Evolutionary conservation across 306 rosid species (phyloP).

Genomic region (Prunus mongolica): DNA sequence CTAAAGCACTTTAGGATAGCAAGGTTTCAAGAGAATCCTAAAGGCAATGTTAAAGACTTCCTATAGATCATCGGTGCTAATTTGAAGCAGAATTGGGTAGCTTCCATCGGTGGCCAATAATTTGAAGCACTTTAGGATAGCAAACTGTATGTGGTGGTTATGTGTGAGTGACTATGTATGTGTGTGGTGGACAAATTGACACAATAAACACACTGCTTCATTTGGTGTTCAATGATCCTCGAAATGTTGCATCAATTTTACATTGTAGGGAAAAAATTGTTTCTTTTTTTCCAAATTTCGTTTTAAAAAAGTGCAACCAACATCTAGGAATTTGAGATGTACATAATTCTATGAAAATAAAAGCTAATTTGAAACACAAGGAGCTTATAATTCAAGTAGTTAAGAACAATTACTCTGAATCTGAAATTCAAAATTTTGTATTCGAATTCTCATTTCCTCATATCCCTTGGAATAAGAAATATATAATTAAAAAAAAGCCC

Average conservation of each 20-base stretch:
- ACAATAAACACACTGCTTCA: background rate
- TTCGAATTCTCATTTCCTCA: conserved; percentile 30
- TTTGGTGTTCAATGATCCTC: background rate
- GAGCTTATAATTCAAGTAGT: no score
- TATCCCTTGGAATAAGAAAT: no score
- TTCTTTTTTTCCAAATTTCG: no score
- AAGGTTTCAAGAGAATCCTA: conserved; percentile 49
- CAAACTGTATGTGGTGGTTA: no score
- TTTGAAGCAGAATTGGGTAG: background rate
- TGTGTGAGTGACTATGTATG: no score
- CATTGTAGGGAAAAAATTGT: no score
- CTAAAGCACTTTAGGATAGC: conserved; percentile 46
- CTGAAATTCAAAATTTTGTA: accelerated
- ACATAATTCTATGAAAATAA: background rate
- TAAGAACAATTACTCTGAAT: no score
- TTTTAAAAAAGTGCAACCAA: background rate
- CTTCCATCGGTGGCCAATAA: no score
- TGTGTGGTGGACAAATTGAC: background rate
- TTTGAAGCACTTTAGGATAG: no score
- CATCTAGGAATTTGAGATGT: no score
- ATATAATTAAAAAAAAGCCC: background rate
- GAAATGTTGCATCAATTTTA: no score
- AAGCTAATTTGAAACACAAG: background rate
- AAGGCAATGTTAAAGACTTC: conserved; percentile 40
- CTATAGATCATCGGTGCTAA: background rate